phyloP scores from a whole-genome alignment of 73 alveolate species.

The Loxodes magnus region DNA sequence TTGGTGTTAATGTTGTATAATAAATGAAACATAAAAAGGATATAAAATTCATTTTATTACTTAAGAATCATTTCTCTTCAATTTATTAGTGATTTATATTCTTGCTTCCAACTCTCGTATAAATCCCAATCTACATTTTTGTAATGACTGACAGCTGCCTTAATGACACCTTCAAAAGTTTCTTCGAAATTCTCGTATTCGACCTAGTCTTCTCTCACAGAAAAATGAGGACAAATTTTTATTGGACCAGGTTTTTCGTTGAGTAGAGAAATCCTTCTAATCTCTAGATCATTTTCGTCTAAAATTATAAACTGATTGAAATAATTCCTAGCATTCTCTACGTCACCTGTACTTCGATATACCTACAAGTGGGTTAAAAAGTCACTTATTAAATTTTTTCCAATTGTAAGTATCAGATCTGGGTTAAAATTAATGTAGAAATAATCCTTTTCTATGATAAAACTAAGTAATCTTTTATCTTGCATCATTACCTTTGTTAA shows the following conservation, averaged over 20 bases:
- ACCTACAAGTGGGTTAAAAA: conserved; percentile 11
- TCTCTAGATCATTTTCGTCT: conserved; percentile 9
- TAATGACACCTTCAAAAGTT: conserved; percentile 51
- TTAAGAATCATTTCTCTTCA: too few species aligned
- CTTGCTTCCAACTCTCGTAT: too few species aligned
- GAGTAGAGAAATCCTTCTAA: conserved; percentile 16
- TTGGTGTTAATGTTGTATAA: too few species aligned
- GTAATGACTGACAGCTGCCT: too few species aligned
- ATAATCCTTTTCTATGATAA: conserved; percentile 9
- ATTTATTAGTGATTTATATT: too few species aligned
- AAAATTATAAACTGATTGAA: conserved; percentile 19
- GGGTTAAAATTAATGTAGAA: background rate
- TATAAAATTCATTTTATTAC: too few species aligned
- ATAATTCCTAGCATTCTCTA: conserved; percentile 16
- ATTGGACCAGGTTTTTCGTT: conserved; percentile 21
- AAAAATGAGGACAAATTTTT: conserved; percentile 14
- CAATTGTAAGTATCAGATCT: conserved; percentile 1
- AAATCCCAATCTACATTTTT: too few species aligned
- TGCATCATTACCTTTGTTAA: conserved; percentile 27
- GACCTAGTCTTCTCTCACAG: background rate
- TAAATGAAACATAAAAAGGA: too few species aligned
- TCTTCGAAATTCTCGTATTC: conserved; percentile 26
- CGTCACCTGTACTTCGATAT: conserved; percentile 28
- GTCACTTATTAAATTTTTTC: background rate
- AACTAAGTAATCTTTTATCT: conserved; percentile 5